Base-by-base conservation (phyloP, 2,329 filamentous ascomycete genomes). In the Didymosphaeria variabile region DNA sequence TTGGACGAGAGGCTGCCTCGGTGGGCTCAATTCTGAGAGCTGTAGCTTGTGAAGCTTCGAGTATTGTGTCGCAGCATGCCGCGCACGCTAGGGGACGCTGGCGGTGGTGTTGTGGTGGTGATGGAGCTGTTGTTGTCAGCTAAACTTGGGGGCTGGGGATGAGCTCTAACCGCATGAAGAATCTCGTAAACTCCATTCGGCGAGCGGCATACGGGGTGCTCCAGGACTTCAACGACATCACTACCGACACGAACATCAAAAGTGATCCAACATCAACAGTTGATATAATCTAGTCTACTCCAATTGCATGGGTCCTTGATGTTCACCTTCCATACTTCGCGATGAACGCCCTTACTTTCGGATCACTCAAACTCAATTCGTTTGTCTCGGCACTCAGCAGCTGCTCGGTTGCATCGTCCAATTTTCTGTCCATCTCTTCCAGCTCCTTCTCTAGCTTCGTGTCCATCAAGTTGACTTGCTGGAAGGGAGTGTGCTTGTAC, bases 401-500 rank as follows among this genome's bases (percentile, higher is more conserved):
- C 49, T 77, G 69, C n/a, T 73, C 66, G 21, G 79, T 78, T 21
- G 79, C 67, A 5, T 67, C 66, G 61, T 79, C 76, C 38, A 81
- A 74, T 26, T 75, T 68, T 34, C 59, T 59, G 60, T 81, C 80
- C 61, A 82, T 67, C 15, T 61, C 62, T 29, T 75, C 75, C 58
- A 82, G 21, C 26, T 71, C 67, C 5, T 63, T 66, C 32, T 79
- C 73, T 42, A 77, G 45, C 36, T 64, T 66, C 13, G 65, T 44
- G 47, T 73, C 62, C 0, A 64, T 67, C 57, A 78, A 58, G 46
- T 65, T 63, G 34, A 77, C 67, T 26, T 67, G 59, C 46, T 69
- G 63, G 60, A 74, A 79, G 17, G 70, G 66, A 5, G 73, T 75
- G 45, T 80, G 74, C n/a, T 72, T 71, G 62, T 78, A 80, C 32